Evolutionary conservation across 441 rosid genomes (phyloP).

Genomic region (Populus tomentosa): DNA sequence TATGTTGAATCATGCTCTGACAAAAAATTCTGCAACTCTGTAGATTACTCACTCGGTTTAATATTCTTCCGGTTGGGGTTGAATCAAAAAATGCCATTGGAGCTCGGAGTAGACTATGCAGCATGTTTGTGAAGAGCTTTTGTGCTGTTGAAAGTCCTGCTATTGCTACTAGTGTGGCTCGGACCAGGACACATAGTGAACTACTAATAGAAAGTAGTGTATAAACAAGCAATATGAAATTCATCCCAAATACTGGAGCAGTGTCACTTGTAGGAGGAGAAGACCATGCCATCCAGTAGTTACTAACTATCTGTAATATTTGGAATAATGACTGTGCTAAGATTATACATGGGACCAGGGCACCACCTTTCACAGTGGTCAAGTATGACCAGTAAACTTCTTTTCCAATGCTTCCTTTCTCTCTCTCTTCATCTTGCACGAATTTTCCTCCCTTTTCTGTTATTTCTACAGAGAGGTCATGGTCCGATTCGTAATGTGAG

Average conservation of each 20-base stretch:
- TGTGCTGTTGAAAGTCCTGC: slow-evolving; percentile 81
- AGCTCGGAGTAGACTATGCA: slow-evolving; percentile 65
- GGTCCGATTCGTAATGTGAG: slow-evolving; percentile 47
- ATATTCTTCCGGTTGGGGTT: slow-evolving; percentile 94
- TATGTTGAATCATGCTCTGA: neutral
- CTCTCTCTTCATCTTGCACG: slow-evolving; percentile 94
- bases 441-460: slow-evolving; percentile 68
- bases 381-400: slow-evolving; percentile 85
- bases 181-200: slow-evolving; percentile 64
- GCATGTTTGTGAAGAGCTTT: slow-evolving; percentile 81
- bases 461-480: slow-evolving; percentile 50
- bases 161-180: slow-evolving; percentile 63
- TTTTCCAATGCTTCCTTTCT: slow-evolving; percentile 90
- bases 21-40: neutral
- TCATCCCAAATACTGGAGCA: slow-evolving; percentile 50
- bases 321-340: slow-evolving; percentile 91
- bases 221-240: slow-evolving; percentile 61
- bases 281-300: slow-evolving; percentile 99
- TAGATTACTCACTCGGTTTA: slow-evolving; percentile 68
- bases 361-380: slow-evolving; percentile 73
- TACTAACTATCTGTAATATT: slow-evolving; percentile 77
- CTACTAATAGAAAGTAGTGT: slow-evolving; percentile 66
- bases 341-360: slow-evolving; percentile 70
- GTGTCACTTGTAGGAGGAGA: slow-evolving; percentile 65
- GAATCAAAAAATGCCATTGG: slow-evolving; percentile 98